A percentile compares a stretch with the other conserved stretches of the same genome.
These are phyloP conservation scores for Tilletia setariae DNA, from an alignment of 1,284 basidiomycete species.

Conservation along the genomic window DNA sequence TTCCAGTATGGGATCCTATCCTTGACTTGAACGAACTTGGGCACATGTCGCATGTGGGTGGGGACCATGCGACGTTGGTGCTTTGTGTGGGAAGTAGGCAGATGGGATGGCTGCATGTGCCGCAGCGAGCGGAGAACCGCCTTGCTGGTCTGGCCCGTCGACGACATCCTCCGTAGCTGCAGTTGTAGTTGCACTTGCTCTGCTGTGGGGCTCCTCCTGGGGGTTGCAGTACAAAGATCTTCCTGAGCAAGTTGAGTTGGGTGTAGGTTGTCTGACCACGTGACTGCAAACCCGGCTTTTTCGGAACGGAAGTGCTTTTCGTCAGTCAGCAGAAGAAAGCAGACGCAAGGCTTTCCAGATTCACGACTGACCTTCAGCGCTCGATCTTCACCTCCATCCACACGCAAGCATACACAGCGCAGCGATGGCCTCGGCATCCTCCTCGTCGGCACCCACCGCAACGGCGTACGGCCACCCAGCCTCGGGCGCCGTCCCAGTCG, in stretches of 20 bases:
- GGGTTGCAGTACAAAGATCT: no score
- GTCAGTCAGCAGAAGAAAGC: background rate
- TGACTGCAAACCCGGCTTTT: no score
- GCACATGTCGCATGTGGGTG: conserved; percentile 44
- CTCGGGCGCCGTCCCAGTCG: background rate
- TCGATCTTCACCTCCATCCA: background rate
- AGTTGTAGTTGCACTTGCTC: no score
- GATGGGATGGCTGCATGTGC: conserved; percentile 42
- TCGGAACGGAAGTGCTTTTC: no score
- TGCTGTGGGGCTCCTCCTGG: no score
- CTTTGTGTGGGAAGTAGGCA: conserved; percentile 43
- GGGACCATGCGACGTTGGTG: conserved; percentile 47
- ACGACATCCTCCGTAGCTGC: background rate
- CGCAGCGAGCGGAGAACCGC: conserved; percentile 50
- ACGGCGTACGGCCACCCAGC: background rate
- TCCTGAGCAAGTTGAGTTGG: no score
- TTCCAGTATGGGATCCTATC: conserved; percentile 56
- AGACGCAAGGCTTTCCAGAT: background rate
- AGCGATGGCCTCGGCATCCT: conserved; percentile 9
- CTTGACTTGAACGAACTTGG: conserved; percentile 53
- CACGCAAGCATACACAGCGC: background rate
- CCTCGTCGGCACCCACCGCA: background rate
- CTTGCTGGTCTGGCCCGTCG: background rate
- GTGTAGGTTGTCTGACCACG: no score
- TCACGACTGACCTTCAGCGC: no score